Percentiles rank a stretch among this genome's conserved stretches.
These are phyloP conservation scores for Calvatia gigantea DNA, from an alignment of 768 basidiomycete species.

Conservation along the genomic window DNA sequence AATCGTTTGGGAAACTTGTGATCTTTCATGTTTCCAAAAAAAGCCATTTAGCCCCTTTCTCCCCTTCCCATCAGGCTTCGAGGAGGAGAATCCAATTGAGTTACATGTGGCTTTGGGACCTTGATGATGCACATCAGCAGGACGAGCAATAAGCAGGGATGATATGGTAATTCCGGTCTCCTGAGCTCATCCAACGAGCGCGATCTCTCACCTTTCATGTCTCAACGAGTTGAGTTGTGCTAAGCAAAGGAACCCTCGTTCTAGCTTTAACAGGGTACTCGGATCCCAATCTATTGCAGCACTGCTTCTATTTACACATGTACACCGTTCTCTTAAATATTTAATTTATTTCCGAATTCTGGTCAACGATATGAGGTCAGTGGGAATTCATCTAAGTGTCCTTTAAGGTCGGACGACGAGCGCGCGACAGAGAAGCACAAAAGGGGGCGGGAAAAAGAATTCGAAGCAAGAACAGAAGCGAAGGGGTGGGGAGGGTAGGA, in stretches of 20 bases:
- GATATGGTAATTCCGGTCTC: no score
- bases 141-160: no score
- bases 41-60: background rate
- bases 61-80: background rate
- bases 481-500: slow-evolving; percentile 3
- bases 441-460: background rate
- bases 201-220: no score
- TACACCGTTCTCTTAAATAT: background rate
- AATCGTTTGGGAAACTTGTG: background rate
- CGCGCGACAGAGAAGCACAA: slow-evolving; percentile 6
- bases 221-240: background rate
- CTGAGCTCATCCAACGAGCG: no score
- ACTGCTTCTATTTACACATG: slow-evolving; percentile 3
- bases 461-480: slow-evolving; percentile 10
- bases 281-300: background rate
- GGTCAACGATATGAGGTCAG: background rate
- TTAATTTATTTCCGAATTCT: background rate
- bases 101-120: no score
- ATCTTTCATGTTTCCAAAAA: background rate
- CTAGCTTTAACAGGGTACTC: background rate
- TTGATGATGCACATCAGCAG: no score
- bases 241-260: background rate
- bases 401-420: slow-evolving; percentile 6
- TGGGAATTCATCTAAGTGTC: background rate
- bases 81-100: background rate